Base-by-base conservation (phyloP, 768 basidiomycete genomes). In the Suillus decipiens region DNA sequence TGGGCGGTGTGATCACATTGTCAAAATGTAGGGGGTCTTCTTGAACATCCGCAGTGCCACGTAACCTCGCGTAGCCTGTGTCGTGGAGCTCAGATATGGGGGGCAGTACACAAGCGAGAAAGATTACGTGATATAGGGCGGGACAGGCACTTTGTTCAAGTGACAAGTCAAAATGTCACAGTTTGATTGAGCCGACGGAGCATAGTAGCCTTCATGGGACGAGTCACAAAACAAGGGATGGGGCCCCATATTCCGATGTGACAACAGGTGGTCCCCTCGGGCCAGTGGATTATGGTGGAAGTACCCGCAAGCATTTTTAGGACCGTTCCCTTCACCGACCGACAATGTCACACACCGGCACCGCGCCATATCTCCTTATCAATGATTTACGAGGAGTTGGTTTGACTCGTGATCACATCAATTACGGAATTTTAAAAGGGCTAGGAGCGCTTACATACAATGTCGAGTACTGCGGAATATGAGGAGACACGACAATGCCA, bases 391-490 rank as follows among this genome's bases (percentile, higher is more conserved):
- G 22, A 24, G 22, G 3, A 5, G 17, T 10, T 14, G 17, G 15
- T 17, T 28, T 39, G 37, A 9, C 55, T 24, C 10, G 10, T 56
- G 37, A 56, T 56, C 36, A 37, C 4, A 56, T 56, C 37, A 56
- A 24, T 56, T 56, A 56, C 55, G 55, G 24, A 37, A 39, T 56
- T 10, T 24, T 15, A 47, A 4, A 39, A 28, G 24, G 55, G 14
- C 19, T 54, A 54, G 34, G 34, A 36, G 53, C 55, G 55, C 22
- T 17, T 55, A 55, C 34, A 1, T n/a, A n/a, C n/a, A n/a, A n/a
- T 34, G 24, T 15, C 6, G 19, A 51, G 51, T 22, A 59, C 59
- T 57, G 55, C 55, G 55, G 36, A 54, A 31, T 12, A 55, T 22
- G 22, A n/a, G 36, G n/a, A 36, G 22, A 17, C 6, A 53, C 1